Evolutionary conservation across 768 basidiomycete genomes (phyloP).

Genomic region (Auriculariales sp.): DNA sequence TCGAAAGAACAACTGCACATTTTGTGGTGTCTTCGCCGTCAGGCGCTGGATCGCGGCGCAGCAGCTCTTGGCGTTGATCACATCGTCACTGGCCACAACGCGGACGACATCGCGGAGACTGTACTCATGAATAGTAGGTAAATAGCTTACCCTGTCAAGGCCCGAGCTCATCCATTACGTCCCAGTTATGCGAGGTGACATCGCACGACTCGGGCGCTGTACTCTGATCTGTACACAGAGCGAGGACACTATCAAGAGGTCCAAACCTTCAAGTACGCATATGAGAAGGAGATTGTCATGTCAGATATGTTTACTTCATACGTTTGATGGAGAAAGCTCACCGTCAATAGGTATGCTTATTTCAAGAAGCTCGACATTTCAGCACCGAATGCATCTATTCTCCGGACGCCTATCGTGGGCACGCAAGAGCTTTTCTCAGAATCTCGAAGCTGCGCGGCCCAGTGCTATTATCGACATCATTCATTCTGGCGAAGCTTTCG

Average conservation of each 20-base stretch:
- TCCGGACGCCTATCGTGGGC: conserved; percentile 95
- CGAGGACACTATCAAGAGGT: conserved; percentile 90
- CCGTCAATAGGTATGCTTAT: conserved; percentile 73
- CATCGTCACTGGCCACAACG: conserved; percentile 98
- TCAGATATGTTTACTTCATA: conserved; percentile 23
- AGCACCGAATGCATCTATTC: conserved; percentile 99
- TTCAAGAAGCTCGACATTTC: conserved; percentile 97
- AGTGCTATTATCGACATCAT: conserved; percentile 97
- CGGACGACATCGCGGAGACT: conserved; percentile 98
- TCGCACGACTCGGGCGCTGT: conserved; percentile 84
- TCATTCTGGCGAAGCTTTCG: conserved; percentile 87
- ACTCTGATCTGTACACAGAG: conserved; percentile 91
- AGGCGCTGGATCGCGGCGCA: conserved; percentile 92
- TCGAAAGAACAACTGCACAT: conserved; percentile 96
- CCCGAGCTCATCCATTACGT: neutral
- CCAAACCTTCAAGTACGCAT: conserved; percentile 99
- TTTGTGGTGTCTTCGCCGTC: conserved; percentile 96
- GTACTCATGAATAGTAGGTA: conserved; percentile 93
- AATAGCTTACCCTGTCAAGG: neutral
- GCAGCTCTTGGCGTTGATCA: conserved; percentile 82
- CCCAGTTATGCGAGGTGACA: conserved; percentile 96
- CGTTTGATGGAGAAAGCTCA: conserved; percentile 1
- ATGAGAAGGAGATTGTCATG: conserved; percentile 99
- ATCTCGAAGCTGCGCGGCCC: conserved; percentile 85
- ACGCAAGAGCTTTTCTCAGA: conserved; percentile 86